phyloP scores from a whole-genome alignment of 345 rosid genomes.

The Citrus medica region DNA sequence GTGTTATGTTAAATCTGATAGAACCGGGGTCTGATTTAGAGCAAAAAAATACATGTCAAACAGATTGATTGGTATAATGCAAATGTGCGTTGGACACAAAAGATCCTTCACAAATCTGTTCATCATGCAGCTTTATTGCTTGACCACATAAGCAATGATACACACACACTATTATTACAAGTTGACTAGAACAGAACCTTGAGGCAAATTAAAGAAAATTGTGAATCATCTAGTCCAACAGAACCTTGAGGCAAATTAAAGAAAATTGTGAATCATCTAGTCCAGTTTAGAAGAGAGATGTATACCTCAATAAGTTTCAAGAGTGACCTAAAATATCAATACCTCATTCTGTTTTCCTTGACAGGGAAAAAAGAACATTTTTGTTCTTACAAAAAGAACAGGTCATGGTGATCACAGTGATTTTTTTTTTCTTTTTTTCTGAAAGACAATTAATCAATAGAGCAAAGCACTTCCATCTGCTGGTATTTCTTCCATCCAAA shows the following conservation, averaged over 20 bases:
- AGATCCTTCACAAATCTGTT: not conserved
- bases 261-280: not conserved
- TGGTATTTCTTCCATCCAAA: no score
- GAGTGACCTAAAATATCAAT: not conserved
- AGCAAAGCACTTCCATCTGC: no score
- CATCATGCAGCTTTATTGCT: not conserved
- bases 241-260: not conserved
- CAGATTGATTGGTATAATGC: not conserved
- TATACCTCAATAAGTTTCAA: not conserved
- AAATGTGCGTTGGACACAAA: not conserved
- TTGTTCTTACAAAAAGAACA: no score
- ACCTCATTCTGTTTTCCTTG: not conserved
- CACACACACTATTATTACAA: not conserved
- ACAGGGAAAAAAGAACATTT: not conserved
- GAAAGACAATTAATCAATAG: no score
- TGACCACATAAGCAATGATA: not conserved
- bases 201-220: not conserved
- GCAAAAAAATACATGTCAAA: not conserved
- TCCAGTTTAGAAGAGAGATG: not conserved
- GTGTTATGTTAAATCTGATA: not conserved
- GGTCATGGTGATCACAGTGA: no score
- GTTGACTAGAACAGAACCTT: not conserved
- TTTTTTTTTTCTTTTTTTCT: no score
- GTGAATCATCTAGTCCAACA: not conserved
- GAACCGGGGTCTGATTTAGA: not conserved